Evolutionary conservation across 352 stramenopile genomes (phyloP), one percentile per base, ranked within the genome.

Genomic region (Phytophthora kernoviae): DNA sequence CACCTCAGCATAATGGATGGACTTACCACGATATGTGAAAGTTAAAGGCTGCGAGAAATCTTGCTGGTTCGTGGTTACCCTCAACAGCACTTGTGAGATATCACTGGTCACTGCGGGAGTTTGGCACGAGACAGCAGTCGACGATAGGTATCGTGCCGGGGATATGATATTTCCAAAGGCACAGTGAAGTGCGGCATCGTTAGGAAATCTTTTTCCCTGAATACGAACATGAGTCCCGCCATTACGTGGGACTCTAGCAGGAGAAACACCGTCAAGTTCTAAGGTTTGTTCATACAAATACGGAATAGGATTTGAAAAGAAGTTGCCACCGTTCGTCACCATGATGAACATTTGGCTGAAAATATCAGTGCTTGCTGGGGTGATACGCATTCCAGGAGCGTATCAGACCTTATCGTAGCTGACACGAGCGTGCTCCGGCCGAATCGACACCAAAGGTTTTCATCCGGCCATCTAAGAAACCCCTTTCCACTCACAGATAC

Each of bases 231-330:
- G 51, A 53, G 65, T 77, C 12, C 73, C 70, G 5, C 77, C 77
- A 58, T 27, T 61, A 8, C 70, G 42, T 2, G 81, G 66, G 7
- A 70, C 79, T 9, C 36, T 53, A 12, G 36, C 32, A 15, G 75
- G 79, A 5, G 27, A 62, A 20, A 75, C 47, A 9, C 62, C 56
- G 0, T 20, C 50, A 4, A 85, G 21, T 5, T 22, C 50, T 77
- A 79, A 92, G 0, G 20, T 54, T 10, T 42, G 40, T 26, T 88
- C 74, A 44, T 90, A 93, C 0, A 54, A 33, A 26, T 75, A 93
- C 14, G 52, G 42, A 20, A 90, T 27, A 8, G 75, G 77, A 57
- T 93, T 93, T 0, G 83, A 88, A 44, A 67, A 90, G 45, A 83
- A 83, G 1, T 62, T 69, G 26, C 71, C 42, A 2, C 63, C 68